These are phyloP conservation scores for Arabidopsis arenosa DNA, from an alignment of 345 rosid genomes.

Conservation along the genomic window DNA sequence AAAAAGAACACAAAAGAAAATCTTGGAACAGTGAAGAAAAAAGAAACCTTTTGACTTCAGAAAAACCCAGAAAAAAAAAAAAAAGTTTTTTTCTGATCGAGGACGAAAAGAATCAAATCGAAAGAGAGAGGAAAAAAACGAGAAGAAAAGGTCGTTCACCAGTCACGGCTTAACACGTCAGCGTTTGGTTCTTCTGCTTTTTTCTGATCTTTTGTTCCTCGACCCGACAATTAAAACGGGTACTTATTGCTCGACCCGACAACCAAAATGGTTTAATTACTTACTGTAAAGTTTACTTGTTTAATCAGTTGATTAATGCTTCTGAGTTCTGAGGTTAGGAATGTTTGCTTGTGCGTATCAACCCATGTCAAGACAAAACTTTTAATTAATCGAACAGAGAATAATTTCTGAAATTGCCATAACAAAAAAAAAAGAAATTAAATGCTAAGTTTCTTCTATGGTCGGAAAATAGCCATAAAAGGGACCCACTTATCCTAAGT, in stretches of 20 bases:
- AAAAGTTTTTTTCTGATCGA: conserved; percentile 37
- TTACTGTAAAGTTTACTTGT: conserved; percentile 17
- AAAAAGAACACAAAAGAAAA: conserved; percentile 9
- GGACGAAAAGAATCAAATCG: conserved; percentile 44
- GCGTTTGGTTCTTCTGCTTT: conserved; percentile 9
- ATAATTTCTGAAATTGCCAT: neutral
- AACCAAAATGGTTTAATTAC: conserved; percentile 12
- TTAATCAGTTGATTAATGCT: conserved; percentile 24
- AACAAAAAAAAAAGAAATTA: neutral
- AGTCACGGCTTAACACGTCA: conserved; percentile 45
- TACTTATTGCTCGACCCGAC: conserved; percentile 30
- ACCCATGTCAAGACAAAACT: conserved; percentile 29
- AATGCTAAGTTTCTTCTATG: conserved; percentile 24
- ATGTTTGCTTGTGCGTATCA: conserved; percentile 35
- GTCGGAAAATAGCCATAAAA: conserved; percentile 32
- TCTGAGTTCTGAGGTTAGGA: conserved; percentile 25
- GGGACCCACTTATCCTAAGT: conserved; percentile 76
- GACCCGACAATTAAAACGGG: conserved; percentile 35
- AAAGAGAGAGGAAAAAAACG: conserved; percentile 25
- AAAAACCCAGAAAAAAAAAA: conserved; percentile 25
- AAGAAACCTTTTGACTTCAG: conserved; percentile 42
- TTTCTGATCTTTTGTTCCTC: neutral
- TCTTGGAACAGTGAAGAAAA: conserved; percentile 18
- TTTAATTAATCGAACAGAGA: neutral
- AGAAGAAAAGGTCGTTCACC: conserved; percentile 39